phyloP scores from a whole-genome alignment of 345 rosid genomes.

The Toxicodendron radicans region DNA sequence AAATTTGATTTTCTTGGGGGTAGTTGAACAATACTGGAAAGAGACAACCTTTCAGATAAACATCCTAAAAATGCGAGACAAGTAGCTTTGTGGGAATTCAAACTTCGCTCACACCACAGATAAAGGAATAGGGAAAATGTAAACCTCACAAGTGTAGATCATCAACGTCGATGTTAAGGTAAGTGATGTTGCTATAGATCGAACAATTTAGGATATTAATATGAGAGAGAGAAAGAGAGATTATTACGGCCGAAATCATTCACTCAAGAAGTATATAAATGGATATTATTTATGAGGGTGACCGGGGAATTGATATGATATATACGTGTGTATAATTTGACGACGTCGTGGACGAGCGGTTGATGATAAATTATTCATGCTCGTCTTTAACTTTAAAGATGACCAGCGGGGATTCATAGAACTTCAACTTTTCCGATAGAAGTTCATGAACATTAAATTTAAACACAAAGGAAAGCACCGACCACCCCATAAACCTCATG shows the following conservation, averaged over 20 bases:
- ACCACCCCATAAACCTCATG: not conserved
- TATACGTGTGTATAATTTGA: not conserved
- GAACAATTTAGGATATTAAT: no score
- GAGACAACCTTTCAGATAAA: not conserved
- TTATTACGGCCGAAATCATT: not conserved
- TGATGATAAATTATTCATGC: not conserved
- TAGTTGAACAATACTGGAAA: constrained; percentile 20
- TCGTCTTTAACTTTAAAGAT: not conserved
- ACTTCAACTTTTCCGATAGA: not conserved
- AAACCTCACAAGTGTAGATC: not conserved
- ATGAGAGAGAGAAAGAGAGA: not conserved
- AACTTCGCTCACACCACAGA: constrained; percentile 2
- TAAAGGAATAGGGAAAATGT: constrained; percentile 3
- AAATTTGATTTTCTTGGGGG: constrained; percentile 11
- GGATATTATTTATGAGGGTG: not conserved
- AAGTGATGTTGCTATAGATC: not conserved
- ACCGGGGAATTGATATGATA: not conserved
- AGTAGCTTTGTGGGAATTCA: constrained; percentile 23
- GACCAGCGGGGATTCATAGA: not conserved
- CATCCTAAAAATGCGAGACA: constrained; percentile 30
- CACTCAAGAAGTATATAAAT: not conserved
- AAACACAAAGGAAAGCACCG: not conserved
- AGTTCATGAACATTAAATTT: not conserved
- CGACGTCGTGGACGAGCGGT: not conserved
- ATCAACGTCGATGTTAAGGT: not conserved